These are phyloP conservation scores for Thermochaetoides thermophila DNA, from an alignment of 495 filamentous ascomycete genomes.

Conservation along the genomic window DNA sequence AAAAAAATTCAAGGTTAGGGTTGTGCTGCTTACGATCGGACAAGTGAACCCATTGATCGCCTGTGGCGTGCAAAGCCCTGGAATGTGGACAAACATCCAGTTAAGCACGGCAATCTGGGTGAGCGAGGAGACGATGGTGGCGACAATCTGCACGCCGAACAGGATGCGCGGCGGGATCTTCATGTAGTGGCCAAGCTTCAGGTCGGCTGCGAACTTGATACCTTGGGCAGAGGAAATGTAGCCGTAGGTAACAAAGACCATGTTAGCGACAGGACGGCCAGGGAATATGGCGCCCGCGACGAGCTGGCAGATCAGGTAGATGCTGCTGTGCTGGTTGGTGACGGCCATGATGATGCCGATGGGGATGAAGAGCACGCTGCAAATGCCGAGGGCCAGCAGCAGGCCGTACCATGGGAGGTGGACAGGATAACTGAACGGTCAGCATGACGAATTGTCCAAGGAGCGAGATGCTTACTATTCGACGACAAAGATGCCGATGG, in stretches of 20 bases:
- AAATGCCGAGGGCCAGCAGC: constrained; percentile 58
- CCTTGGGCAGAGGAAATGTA: constrained; percentile 73
- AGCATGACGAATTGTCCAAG: no score
- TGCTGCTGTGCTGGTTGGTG: constrained; percentile 66
- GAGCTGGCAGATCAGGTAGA: constrained; percentile 72
- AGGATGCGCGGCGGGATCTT: constrained; percentile 75
- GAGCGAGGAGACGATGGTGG: constrained; percentile 61
- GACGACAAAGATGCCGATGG: constrained; percentile 68
- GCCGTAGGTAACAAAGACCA: constrained; percentile 79
- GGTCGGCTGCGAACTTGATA: constrained; percentile 71
- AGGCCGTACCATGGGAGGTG: constrained; percentile 67
- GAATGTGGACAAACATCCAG: constrained; percentile 76
- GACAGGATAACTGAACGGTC: constrained; percentile 45
- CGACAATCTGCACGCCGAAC: constrained; percentile 67
- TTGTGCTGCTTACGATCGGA: constrained; percentile 34
- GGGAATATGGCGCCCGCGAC: constrained; percentile 67
- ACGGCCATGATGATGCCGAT: constrained; percentile 79
- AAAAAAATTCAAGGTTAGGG: neutral
- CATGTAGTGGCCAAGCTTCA: constrained; percentile 88
- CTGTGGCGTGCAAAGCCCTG: constrained; percentile 57
- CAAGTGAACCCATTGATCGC: constrained; percentile 79
- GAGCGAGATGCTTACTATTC: constrained; percentile 51
- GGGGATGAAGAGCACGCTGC: constrained; percentile 58
- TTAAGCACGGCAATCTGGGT: constrained; percentile 74
- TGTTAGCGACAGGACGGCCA: constrained; percentile 71